A percentile compares a stretch with the other conserved stretches of the same genome.
Evolutionary conservation across 345 rosid species (phyloP).

Genomic region (Hypericum androsaemum): DNA sequence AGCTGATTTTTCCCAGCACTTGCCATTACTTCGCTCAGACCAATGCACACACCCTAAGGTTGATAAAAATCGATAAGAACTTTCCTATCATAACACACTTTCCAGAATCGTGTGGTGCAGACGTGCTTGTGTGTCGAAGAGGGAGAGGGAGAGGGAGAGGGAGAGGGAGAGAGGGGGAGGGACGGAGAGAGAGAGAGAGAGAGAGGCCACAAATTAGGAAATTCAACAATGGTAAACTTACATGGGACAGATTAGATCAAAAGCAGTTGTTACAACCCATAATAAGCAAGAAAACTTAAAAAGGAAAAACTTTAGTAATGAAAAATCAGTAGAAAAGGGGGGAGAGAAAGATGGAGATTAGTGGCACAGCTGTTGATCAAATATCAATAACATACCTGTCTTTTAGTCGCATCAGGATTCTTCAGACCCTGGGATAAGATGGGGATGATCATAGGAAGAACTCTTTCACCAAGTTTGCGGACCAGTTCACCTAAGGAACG

Average conservation of each 20-base stretch:
- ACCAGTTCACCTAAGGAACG: conserved; percentile 95
- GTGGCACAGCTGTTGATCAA: neutral
- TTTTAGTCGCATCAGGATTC: conserved; percentile 68
- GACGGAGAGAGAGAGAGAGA: too few species aligned
- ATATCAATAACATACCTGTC: conserved; percentile 58
- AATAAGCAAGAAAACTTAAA: too few species aligned
- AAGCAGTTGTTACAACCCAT: too few species aligned
- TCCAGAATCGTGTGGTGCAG: neutral
- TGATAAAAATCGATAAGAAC: neutral
- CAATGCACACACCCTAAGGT: conserved; percentile 91
- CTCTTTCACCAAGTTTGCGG: conserved; percentile 99
- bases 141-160: too few species aligned
- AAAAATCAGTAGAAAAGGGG: neutral
- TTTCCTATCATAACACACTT: neutral
- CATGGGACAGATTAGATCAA: too few species aligned
- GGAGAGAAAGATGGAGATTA: neutral
- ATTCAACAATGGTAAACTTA: too few species aligned
- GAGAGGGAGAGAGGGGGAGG: too few species aligned
- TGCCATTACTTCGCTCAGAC: conserved; percentile 97
- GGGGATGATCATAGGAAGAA: conserved; percentile 92
- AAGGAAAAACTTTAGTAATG: too few species aligned
- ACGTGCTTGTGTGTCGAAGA: neutral
- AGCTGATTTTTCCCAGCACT: conserved; percentile 93
- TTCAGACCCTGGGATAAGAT: conserved; percentile 70
- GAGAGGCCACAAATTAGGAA: too few species aligned